Evolutionary conservation across 1,284 basidiomycete genomes (phyloP), one percentile per base, ranked within the genome.

Genomic region (Porodaedalea pini): DNA sequence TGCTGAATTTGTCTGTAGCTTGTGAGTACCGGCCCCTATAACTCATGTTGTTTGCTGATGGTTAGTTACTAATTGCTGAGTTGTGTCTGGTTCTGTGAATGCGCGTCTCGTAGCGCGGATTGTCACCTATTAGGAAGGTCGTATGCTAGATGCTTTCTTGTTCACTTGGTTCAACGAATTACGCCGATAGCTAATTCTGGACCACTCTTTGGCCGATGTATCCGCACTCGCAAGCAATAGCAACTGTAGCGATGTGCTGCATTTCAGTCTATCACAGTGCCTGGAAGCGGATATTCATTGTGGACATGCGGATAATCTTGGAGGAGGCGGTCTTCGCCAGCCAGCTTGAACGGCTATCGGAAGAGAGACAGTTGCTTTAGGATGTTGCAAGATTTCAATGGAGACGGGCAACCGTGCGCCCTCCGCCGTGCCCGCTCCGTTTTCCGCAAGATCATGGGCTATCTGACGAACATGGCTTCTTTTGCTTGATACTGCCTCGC

Each of bases 1-100:
- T 27, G 51, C 37, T 23, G 31, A 11, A 13, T 54, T 27, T 54
- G 32, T 41, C 41, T 32, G 39, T 54, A 54, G 40, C 29, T 21
- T 54, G 51, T 54, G 27, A 45, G 51, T 44, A 10, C 11, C 25
- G 27, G 13, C 7, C 17, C 32, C 29, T 13, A 10, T 13, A 17
- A 10, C 21, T 15, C 36, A 27, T 43, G 15, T 25, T 27, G 8
- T 36, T 13, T 31, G 27, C 25, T 29, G 25, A 19, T 47, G 27
- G 21, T 2, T 37, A 13, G n/a, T 2, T 15, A n/a, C 40, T 29
- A 27, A 4, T 8, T 31, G 25, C 15, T n/a, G 29, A 31, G 29
- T n/a, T 25, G 21, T 13, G 23, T 31, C 45, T 25, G 5, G n/a
- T 47, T 25, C 15, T 47, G 29, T 31, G 23, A 47, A 25, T 31